Evolutionary conservation across 768 basidiomycete genomes (phyloP).

Genomic region (Crassisporium funariophilum): DNA sequence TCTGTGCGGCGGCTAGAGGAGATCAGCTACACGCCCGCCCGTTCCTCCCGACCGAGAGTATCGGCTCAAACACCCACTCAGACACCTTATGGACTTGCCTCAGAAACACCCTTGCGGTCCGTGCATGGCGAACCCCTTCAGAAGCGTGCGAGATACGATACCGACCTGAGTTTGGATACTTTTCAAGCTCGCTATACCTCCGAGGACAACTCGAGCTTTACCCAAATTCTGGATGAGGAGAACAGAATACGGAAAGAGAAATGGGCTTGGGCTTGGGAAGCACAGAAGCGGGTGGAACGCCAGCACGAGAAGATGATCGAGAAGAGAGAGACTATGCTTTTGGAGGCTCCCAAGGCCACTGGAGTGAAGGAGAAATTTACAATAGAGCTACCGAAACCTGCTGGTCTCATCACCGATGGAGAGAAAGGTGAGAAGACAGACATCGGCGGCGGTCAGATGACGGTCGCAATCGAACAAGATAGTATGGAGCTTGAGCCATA

Average conservation of each 20-base stretch:
- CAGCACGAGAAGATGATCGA: conserved; percentile 68
- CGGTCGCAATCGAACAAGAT: conserved; percentile 29
- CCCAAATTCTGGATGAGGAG: conserved; percentile 88
- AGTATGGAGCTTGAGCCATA: conserved; percentile 32
- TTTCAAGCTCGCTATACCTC: conserved; percentile 95
- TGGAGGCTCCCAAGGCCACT: conserved; percentile 62
- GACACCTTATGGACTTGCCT: conserved; percentile 64
- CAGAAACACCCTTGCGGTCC: conserved; percentile 65
- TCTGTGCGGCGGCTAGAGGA: conserved; percentile 77
- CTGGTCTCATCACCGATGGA: conserved; percentile 52
- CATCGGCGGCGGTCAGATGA: no score
- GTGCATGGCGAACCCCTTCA: conserved; percentile 41
- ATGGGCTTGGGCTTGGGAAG: conserved; percentile 94
- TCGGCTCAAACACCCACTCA: conserved; percentile 50
- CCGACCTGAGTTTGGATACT: conserved; percentile 68
- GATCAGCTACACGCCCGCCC: conserved; percentile 52
- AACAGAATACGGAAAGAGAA: conserved; percentile 79
- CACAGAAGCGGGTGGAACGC: conserved; percentile 77
- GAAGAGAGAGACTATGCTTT: conserved; percentile 66
- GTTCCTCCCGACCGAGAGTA: conserved; percentile 29
- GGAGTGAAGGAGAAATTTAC: conserved; percentile 70
- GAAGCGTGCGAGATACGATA: conserved; percentile 65
- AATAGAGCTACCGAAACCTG: conserved; percentile 61
- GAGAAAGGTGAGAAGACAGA: conserved; percentile 28
- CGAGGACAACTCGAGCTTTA: conserved; percentile 97